Evolutionary conservation across 1,284 basidiomycete genomes (phyloP).

Genomic region (Dichomitus squalens): DNA sequence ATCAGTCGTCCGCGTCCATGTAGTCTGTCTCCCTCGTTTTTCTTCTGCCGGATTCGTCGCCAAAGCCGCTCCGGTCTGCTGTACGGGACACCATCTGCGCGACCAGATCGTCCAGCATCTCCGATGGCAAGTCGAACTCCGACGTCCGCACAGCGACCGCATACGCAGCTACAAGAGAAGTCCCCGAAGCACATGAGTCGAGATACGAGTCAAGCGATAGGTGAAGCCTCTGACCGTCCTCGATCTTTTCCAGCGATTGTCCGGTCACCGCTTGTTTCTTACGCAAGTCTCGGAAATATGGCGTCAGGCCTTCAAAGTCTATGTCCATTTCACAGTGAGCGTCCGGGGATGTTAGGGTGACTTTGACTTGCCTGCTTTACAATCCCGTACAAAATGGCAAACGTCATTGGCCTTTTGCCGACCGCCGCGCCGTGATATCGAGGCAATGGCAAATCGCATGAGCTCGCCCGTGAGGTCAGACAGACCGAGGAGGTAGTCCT

Average conservation of each 20-base stretch:
- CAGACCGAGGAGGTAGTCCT: conserved; percentile 91
- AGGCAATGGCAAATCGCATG: conserved; percentile 93
- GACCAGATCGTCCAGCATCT: conserved; percentile 70
- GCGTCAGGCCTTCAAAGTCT: conserved; percentile 80
- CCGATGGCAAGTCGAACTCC: conserved; percentile 68
- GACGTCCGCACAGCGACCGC: conserved; percentile 69
- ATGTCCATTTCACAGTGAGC: background rate
- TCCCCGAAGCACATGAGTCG: background rate
- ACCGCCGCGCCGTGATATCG: conserved; percentile 71
- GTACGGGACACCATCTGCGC: conserved; percentile 42
- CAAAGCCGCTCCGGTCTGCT: conserved; percentile 7
- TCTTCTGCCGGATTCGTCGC: conserved; percentile 16
- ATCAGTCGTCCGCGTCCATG: conserved; percentile 9
- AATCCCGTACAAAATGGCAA: conserved; percentile 78
- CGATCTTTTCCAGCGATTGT: conserved; percentile 90
- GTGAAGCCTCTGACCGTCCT: conserved; percentile 67
- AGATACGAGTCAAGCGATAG: background rate
- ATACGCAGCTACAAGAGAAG: conserved; percentile 57
- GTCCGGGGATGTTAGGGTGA: background rate
- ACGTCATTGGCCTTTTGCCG: conserved; percentile 70
- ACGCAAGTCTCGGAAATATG: conserved; percentile 69
- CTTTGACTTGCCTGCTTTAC: conserved; percentile 66
- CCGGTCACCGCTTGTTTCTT: conserved; percentile 90
- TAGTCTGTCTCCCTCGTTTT: conserved; percentile 10
- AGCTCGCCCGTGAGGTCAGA: conserved; percentile 96